These are phyloP conservation scores for Xylariomycetidae sp. DNA, from an alignment of 2,329 filamentous ascomycete genomes.

Conservation along the genomic window DNA sequence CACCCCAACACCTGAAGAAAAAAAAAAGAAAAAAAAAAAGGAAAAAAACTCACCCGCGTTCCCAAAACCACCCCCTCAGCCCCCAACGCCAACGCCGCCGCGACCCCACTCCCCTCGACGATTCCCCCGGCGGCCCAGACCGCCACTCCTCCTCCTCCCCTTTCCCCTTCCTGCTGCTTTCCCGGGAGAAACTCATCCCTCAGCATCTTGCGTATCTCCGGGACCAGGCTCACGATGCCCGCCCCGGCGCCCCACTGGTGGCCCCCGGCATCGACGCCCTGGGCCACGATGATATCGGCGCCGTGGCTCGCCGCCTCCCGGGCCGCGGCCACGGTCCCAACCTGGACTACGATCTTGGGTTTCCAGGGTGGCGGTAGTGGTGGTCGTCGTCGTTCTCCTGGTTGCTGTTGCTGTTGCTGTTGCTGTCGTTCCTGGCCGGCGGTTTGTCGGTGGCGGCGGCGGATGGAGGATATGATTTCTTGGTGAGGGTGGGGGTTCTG, in stretches of 20 bases:
- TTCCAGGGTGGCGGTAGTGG: too few relatives aligned
- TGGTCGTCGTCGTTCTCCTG: too few relatives aligned
- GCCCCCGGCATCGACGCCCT: conserved; percentile 49
- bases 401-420: too few relatives aligned
- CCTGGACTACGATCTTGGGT: conserved; percentile 45
- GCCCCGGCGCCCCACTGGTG: conserved; percentile 44
- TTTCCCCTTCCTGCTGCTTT: too few relatives aligned
- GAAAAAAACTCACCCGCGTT: conserved; percentile 20
- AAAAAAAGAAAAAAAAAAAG: not conserved
- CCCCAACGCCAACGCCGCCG: conserved; percentile 43
- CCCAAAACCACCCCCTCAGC: conserved; percentile 22
- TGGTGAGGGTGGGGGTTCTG: too few relatives aligned
- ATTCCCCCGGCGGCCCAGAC: conserved; percentile 48
- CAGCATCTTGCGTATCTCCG: conserved; percentile 42
- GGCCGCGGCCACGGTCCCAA: conserved; percentile 44
- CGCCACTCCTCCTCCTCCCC: conserved; percentile 17
- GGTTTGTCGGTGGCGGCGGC: not conserved
- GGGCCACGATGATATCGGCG: conserved; percentile 45
- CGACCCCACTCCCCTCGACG: conserved; percentile 39
- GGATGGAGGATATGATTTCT: conserved; percentile 14
- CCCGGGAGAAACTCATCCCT: conserved; percentile 18
- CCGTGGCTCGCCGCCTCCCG: conserved; percentile 31
- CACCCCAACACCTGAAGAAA: not conserved
- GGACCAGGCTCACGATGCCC: conserved; percentile 41
- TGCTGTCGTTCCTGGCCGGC: too few relatives aligned